Percentiles rank a stretch among this genome's conserved stretches.
Evolutionary conservation across 148 eudicot genomes (phyloP).

Genomic region (Fagopyrum tataricum): DNA sequence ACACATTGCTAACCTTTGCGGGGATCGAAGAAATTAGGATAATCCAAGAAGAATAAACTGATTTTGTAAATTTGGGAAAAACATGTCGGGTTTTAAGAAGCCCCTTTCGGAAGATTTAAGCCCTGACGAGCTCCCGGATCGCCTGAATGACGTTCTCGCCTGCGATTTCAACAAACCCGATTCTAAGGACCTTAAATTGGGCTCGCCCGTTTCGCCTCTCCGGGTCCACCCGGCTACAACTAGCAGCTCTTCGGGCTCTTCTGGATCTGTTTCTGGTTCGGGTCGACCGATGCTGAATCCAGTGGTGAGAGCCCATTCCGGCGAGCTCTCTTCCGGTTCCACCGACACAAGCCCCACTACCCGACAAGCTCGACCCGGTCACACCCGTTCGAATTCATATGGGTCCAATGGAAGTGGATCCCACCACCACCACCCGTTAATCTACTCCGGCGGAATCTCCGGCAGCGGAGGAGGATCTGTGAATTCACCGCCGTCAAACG

Average conservation of each 20-base stretch:
- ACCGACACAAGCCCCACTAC: conserved; percentile 21
- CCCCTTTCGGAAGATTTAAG: conserved; percentile 32
- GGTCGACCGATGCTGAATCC: conserved; percentile 29
- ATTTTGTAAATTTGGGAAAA: not conserved
- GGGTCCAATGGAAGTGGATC: conserved; percentile 35
- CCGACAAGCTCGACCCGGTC: conserved; percentile 28
- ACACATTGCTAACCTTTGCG: not conserved
- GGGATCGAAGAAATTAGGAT: not conserved
- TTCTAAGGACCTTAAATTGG: conserved; percentile 45
- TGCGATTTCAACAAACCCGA: conserved; percentile 40
- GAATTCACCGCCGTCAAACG: conserved; percentile 39
- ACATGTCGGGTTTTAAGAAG: conserved; percentile 40
- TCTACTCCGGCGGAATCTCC: conserved; percentile 22
- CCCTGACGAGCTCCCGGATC: conserved; percentile 33
- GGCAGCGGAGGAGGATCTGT: conserved; percentile 26
- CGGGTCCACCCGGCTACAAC: conserved; percentile 31
- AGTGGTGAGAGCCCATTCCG: conserved; percentile 40
- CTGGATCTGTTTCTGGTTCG: conserved; percentile 75
- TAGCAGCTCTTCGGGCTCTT: conserved; percentile 56
- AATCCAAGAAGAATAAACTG: not conserved
- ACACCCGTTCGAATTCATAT: conserved; percentile 38
- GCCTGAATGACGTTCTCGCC: conserved; percentile 25
- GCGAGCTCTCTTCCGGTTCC: conserved; percentile 33
- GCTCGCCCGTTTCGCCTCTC: conserved; percentile 61
- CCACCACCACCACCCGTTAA: conserved; percentile 13